Evolutionary conservation across 495 filamentous ascomycete species (phyloP).

Genomic region (Penicillium bovifimosum): DNA sequence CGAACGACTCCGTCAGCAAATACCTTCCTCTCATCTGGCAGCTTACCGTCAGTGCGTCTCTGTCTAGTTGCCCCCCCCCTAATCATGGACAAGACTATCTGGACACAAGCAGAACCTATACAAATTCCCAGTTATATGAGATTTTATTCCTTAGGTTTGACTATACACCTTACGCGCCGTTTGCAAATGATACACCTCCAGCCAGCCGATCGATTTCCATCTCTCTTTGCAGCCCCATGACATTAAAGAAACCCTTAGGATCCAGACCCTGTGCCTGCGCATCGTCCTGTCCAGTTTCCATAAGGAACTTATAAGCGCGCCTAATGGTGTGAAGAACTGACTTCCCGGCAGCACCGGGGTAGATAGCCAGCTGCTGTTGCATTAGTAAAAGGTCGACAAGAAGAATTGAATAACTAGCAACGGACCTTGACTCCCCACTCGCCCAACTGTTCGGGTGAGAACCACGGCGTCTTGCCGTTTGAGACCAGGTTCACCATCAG

Average conservation of each 20-base stretch:
- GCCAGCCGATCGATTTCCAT: neutral
- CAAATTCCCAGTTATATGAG: too few relatives aligned
- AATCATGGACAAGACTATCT: too few relatives aligned
- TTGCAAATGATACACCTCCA: neutral
- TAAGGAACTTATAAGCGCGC: neutral
- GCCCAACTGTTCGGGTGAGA: neutral
- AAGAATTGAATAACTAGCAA: neutral
- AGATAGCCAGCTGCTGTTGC: neutral
- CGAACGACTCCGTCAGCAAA: too few relatives aligned
- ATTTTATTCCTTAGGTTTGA: too few relatives aligned
- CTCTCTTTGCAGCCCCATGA: neutral
- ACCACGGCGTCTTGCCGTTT: neutral
- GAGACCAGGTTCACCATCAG: neutral
- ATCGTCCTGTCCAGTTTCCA: neutral
- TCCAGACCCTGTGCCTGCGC: neutral
- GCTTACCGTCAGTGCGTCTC: too few relatives aligned
- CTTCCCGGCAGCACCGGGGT: neutral
- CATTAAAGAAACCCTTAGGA: neutral
- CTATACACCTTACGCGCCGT: neutral
- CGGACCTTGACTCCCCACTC: neutral
- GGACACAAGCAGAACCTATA: too few relatives aligned
- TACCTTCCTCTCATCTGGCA: too few relatives aligned
- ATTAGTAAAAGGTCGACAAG: neutral
- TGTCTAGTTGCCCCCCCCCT: too few relatives aligned
- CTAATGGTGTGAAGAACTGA: neutral